Percentiles rank a stretch among this genome's conserved stretches.
Evolutionary conservation across 2,329 filamentous ascomycete species (phyloP).

Genomic region (Herpotrichia juniperi): DNA sequence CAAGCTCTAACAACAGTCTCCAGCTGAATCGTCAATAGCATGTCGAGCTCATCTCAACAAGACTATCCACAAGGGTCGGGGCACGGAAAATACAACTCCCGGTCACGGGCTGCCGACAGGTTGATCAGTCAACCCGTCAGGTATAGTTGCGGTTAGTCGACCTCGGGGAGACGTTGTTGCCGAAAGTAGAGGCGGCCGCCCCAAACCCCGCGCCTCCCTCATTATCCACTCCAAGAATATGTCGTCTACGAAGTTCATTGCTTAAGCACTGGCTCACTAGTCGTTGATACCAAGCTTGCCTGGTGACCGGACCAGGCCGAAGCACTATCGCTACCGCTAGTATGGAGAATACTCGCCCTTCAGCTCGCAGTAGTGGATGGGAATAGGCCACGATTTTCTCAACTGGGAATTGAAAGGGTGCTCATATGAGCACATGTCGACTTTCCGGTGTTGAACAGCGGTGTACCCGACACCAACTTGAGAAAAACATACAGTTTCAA

Average conservation of each 20-base stretch:
- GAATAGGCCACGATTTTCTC: conserved; percentile 9
- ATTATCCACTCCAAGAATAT: conserved; percentile 13
- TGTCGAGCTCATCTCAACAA: conserved; percentile 1
- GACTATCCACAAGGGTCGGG: not conserved
- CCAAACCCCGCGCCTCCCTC: conserved; percentile 17
- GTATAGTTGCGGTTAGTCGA: too few species aligned
- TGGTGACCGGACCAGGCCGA: conserved; percentile 10
- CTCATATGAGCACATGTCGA: conserved; percentile 1
- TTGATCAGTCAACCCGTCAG: conserved; percentile 1
- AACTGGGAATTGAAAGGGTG: not conserved
- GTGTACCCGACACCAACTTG: conserved; percentile 7
- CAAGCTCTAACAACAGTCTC: conserved; percentile 3
- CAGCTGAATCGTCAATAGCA: conserved; percentile 11
- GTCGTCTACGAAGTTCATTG: not conserved
- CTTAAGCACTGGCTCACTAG: conserved; percentile 14
- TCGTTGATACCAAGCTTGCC: conserved; percentile 14
- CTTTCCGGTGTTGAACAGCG: conserved; percentile 6
- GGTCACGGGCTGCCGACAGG: not conserved
- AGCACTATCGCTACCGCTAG: conserved; percentile 7
- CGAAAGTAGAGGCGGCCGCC: conserved; percentile 4
- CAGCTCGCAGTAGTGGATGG: conserved; percentile 5
- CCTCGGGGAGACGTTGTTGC: too few species aligned
- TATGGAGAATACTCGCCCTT: conserved; percentile 1
- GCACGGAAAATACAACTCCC: not conserved
- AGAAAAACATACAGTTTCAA: not conserved